phyloP scores from a whole-genome alignment of 2,329 filamentous ascomycete species.

The Neoascochyta sp. region DNA sequence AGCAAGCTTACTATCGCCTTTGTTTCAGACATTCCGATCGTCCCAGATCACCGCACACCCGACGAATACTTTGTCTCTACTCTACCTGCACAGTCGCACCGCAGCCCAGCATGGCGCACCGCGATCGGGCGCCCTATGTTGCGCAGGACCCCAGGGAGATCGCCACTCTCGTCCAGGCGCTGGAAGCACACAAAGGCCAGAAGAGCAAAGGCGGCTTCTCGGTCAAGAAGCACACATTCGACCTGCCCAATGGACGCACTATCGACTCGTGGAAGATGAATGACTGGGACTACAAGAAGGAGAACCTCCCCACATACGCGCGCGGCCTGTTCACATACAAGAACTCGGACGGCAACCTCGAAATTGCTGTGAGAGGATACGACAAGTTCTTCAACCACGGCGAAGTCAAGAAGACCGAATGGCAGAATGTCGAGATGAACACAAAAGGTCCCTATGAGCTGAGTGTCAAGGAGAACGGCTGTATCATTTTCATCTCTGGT shows the following conservation, averaged over 20 bases:
- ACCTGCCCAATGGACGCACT: slow-evolving; percentile 60
- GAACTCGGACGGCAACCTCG: slow-evolving; percentile 59
- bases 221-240: slow-evolving; percentile 77
- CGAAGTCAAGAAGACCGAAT: slow-evolving; percentile 78
- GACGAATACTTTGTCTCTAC: background rate
- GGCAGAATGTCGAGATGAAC: slow-evolving; percentile 69
- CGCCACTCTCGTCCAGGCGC: slow-evolving; percentile 58
- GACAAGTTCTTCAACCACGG: slow-evolving; percentile 98
- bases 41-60: background rate
- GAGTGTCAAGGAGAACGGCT: slow-evolving; percentile 98
- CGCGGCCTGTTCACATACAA: slow-evolving; percentile 88
- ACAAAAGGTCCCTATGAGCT: slow-evolving; percentile 90
- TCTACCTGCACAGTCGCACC: slow-evolving; percentile 10
- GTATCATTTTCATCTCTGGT: slow-evolving; percentile 95
- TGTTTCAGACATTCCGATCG: slow-evolving; percentile 9
- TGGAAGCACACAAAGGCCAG: slow-evolving; percentile 56
- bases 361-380: slow-evolving; percentile 87
- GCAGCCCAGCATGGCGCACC: slow-evolving; percentile 49
- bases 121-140: slow-evolving; percentile 56
- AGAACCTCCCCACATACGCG: slow-evolving; percentile 82
- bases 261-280: slow-evolving; percentile 92
- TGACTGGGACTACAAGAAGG: slow-evolving; percentile 94
- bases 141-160: slow-evolving; percentile 69
- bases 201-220: slow-evolving; percentile 56
- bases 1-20: slow-evolving; percentile 12